Evolutionary conservation across 2,329 filamentous ascomycete genomes (phyloP).

Genomic region (Cryphonectria radicalis): DNA sequence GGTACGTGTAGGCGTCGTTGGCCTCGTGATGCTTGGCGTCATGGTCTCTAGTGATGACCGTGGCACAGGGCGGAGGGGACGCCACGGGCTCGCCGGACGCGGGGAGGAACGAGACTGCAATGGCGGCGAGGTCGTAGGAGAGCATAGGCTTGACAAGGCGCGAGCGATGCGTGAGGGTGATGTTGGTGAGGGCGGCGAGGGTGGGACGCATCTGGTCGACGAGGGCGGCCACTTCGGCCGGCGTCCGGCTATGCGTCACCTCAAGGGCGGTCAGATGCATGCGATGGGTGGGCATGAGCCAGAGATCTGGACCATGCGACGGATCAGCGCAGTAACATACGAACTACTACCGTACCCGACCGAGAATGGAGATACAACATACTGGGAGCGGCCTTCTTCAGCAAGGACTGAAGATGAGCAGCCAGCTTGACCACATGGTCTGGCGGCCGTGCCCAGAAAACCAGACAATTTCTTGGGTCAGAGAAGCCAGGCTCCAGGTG

Average conservation of each 20-base stretch:
- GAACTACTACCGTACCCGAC: neutral
- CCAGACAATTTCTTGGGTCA: constrained; percentile 81
- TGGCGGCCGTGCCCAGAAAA: constrained; percentile 87
- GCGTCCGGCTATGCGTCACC: constrained; percentile 77
- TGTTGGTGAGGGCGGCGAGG: constrained; percentile 65
- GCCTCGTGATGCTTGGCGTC: constrained; percentile 25
- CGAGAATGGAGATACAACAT: constrained; percentile 40
- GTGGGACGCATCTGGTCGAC: constrained; percentile 60
- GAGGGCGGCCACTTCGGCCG: constrained; percentile 67
- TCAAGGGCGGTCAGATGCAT: constrained; percentile 89
- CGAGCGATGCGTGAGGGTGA: constrained; percentile 68
- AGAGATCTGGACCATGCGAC: constrained; percentile 56
- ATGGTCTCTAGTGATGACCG: constrained; percentile 28
- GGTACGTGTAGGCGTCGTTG: constrained; percentile 79
- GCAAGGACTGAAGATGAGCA: constrained; percentile 66
- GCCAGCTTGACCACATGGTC: constrained; percentile 71
- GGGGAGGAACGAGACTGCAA: constrained; percentile 87
- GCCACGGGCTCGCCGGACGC: constrained; percentile 64
- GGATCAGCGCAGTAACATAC: neutral
- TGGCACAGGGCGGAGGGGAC: constrained; percentile 43
- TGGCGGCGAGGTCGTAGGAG: constrained; percentile 81
- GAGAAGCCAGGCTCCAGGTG: constrained; percentile 68
- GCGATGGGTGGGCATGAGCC: constrained; percentile 79
- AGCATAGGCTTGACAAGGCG: constrained; percentile 82
- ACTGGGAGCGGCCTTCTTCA: constrained; percentile 72